Percentiles rank a stretch among this genome's conserved stretches.
phyloP scores from a whole-genome alignment of 208 protist species.

The Leishmania major region DNA sequence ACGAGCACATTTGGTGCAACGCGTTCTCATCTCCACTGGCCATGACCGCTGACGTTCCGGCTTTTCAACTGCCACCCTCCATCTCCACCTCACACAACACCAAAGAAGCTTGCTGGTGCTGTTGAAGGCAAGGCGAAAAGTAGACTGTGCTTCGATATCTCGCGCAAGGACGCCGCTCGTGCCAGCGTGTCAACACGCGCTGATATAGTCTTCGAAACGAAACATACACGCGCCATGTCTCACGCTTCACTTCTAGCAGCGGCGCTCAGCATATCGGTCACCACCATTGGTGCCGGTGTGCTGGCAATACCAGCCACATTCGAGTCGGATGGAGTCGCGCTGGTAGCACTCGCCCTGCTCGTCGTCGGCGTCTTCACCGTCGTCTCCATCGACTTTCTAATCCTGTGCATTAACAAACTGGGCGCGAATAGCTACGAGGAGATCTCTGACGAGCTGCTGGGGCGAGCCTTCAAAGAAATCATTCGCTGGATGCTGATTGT shows the following conservation, averaged over 20 bases:
- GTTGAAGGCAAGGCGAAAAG: neutral
- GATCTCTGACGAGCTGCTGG: slow-evolving; percentile 56
- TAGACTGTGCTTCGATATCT: neutral
- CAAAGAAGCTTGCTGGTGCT: neutral
- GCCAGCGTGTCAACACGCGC: neutral
- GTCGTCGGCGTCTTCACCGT: slow-evolving; percentile 53
- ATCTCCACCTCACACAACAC: neutral
- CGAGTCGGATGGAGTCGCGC: slow-evolving; percentile 44
- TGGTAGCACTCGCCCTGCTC: slow-evolving; percentile 38
- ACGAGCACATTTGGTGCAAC: neutral
- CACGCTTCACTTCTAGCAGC: slow-evolving; percentile 35
- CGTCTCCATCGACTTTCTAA: slow-evolving; percentile 65
- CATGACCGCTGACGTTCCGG: neutral
- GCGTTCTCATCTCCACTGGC: neutral
- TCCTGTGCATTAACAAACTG: slow-evolving; percentile 56
- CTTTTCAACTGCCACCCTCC: neutral
- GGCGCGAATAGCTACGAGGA: slow-evolving; percentile 63
- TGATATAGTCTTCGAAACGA: neutral
- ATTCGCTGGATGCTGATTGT: slow-evolving; percentile 75
- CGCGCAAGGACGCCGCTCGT: neutral
- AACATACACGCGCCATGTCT: slow-evolving; percentile 16
- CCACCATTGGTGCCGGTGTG: slow-evolving; percentile 66
- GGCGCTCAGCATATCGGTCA: slow-evolving; percentile 66
- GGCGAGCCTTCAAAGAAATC: slow-evolving; percentile 41
- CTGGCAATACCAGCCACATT: slow-evolving; percentile 58